Conservation (phyloP, 441 rosid genomes). For the Francoa sonchifolia region DNA sequence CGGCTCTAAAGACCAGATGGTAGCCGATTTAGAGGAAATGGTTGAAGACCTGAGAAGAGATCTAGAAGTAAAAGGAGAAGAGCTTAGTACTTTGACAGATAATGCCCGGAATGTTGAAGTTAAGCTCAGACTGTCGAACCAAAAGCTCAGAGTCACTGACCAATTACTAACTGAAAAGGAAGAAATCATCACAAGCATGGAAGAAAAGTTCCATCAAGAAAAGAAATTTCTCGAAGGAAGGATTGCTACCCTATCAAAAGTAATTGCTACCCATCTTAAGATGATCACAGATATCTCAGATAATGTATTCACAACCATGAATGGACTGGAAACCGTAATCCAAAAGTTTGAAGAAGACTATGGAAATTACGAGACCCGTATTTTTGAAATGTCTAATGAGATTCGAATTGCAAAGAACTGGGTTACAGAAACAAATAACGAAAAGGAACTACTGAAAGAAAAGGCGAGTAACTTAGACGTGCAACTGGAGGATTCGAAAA, state of each 20-base stretch:
- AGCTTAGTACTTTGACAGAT: conserved; percentile 35
- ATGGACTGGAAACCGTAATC: conserved; percentile 26
- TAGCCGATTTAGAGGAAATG: conserved; percentile 40
- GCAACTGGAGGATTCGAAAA: conserved; percentile 28
- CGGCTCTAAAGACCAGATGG: conserved; percentile 26
- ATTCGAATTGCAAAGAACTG: conserved; percentile 28
- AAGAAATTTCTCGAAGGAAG: conserved; percentile 41
- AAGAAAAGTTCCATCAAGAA: conserved; percentile 51
- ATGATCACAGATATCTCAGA: conserved; percentile 34
- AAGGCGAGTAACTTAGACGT: conserved; percentile 21
- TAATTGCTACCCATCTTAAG: conserved; percentile 20
- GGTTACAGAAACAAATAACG: conserved; percentile 25
- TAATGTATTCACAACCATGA: conserved; percentile 21
- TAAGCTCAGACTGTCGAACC: conserved; percentile 80
- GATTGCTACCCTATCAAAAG: conserved; percentile 24
- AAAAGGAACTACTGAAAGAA: conserved; percentile 22
- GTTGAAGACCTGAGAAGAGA: conserved; percentile 57
- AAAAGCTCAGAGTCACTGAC: conserved; percentile 84
- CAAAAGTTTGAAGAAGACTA: conserved; percentile 29
- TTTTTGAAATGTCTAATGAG: conserved; percentile 28
- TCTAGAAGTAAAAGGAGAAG: conserved; percentile 69
- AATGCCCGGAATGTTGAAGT: conserved; percentile 57
- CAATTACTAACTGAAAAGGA: conserved; percentile 71
- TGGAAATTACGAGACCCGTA: conserved; percentile 20
- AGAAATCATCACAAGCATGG: conserved; percentile 44